phyloP scores from a whole-genome alignment of 83 land plant genomes.

The Isoetes engelmannii region DNA sequence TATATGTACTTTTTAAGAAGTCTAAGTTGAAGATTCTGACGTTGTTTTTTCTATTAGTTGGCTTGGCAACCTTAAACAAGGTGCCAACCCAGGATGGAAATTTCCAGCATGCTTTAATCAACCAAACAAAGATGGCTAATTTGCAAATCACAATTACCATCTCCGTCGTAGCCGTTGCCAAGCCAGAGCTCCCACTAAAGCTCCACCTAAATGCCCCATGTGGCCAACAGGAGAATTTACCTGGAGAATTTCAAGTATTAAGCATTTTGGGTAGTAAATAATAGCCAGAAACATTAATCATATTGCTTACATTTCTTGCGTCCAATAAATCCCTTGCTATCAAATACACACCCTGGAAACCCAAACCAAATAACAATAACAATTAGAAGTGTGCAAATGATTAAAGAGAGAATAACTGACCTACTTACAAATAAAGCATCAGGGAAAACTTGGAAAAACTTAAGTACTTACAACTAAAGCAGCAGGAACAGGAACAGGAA shows the following conservation, averaged over 20 bases:
- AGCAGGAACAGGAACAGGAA: constrained; percentile 89
- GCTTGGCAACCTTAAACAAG: too few relatives aligned
- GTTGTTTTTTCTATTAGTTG: too few relatives aligned
- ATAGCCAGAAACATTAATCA: not conserved
- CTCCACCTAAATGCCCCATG: constrained; percentile 71
- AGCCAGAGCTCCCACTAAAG: constrained; percentile 59
- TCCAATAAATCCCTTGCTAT: not conserved
- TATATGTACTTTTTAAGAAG: too few relatives aligned
- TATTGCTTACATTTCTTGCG: not conserved
- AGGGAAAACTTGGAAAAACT: not conserved
- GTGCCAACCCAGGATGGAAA: too few relatives aligned
- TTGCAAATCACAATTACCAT: constrained; percentile 8
- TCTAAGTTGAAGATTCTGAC: too few relatives aligned
- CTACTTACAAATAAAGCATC: too few relatives aligned
- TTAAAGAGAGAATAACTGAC: too few relatives aligned
- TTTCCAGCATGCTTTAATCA: too few relatives aligned
- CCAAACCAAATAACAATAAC: not conserved
- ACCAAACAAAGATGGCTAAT: not conserved
- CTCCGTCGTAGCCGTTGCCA: constrained; percentile 44
- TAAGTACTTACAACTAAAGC: constrained; percentile 41
- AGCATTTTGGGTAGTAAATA: too few relatives aligned
- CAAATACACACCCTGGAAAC: constrained; percentile 1
- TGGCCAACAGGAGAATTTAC: constrained; percentile 45
- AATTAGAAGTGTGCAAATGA: too few relatives aligned
- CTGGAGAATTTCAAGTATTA: constrained; percentile 21